Base-by-base conservation (phyloP, 2,329 filamentous ascomycete species). In the Grosmannia clavigera region DNA sequence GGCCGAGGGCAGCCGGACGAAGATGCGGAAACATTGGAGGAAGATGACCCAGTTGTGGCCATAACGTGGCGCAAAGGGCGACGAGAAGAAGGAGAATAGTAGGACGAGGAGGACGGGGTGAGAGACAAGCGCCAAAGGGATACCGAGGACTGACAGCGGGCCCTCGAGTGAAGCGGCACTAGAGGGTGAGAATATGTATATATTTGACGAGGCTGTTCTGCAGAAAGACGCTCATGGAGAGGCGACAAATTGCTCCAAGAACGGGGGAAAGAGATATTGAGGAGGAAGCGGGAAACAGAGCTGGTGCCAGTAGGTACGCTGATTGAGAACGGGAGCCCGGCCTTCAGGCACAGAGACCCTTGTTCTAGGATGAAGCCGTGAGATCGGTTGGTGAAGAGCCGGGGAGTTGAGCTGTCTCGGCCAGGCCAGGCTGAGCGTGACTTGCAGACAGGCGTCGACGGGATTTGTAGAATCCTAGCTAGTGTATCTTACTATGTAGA, bases 1-100 rank as follows among this genome's bases (percentile, higher is more conserved):
- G 73, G 73, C 60, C 73, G 73, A 50, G 71, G 72, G 64, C 72
- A 73, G 63, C 72, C 70, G 65, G 74, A 68, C 52, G 75, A 76
- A 52, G 76, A 78, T 43, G 76, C 75, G 61, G 72, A 72, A 66
- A 76, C 79, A 60, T 77, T 79, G 40, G 76, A 78, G 64, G 76
- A 72, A 62, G 74, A 78, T 31, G 77, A 79, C 57, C 68, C 66
- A 58, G 68, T 68, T 55, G 66, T 61, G 33, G 68, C 66, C 66
- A 69, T 68, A 61, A 58, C 55, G 61, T 52, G 61, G 63, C 60
- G 50, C 29, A 48, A 55, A 56, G 29, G 46, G 35, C 9, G 50
- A 6, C 11, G 48, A 33, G 16, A 40, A 4, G n/a, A 3, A 12
- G 22, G 57, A 43, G 48, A 6, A 7, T 10, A 27, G n/a, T 12